Conservation (phyloP, 2,329 filamentous ascomycete species). For the Cordyceps farinosa region DNA sequence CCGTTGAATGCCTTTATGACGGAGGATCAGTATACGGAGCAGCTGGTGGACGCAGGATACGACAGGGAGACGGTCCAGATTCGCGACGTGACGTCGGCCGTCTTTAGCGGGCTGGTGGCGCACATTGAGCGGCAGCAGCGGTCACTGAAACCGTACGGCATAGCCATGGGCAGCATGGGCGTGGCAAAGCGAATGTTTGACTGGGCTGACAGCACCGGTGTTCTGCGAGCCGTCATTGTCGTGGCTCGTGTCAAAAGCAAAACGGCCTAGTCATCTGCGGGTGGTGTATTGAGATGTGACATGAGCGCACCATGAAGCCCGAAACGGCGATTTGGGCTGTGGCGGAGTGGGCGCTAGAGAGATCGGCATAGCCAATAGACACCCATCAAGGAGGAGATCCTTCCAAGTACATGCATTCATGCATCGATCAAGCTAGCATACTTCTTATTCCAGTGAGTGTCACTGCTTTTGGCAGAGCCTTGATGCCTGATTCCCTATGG, state of each 20-base stretch:
- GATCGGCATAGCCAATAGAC: too few species aligned
- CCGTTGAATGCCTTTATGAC: constrained; percentile 49
- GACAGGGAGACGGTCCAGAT: constrained; percentile 38
- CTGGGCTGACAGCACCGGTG: constrained; percentile 35
- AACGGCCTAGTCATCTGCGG: neutral
- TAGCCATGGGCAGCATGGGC: constrained; percentile 36
- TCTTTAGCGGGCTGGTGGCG: constrained; percentile 46
- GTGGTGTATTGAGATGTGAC: neutral
- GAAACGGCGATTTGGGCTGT: too few species aligned
- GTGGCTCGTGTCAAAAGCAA: constrained; percentile 25
- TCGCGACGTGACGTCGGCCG: constrained; percentile 49
- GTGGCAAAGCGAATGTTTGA: constrained; percentile 36
- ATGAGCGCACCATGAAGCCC: too few species aligned
- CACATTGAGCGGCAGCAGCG: constrained; percentile 39
- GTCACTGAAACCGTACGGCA: constrained; percentile 33
- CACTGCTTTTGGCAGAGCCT: too few species aligned
- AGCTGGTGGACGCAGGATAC: constrained; percentile 48
- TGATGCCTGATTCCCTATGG: too few species aligned
- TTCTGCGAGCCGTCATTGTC: constrained; percentile 35
- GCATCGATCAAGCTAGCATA: too few species aligned
- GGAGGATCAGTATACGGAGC: constrained; percentile 39
- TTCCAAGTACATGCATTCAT: too few species aligned
- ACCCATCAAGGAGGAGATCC: too few species aligned
- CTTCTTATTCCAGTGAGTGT: too few species aligned
- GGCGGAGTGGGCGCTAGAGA: too few species aligned